Percentiles rank a stretch among this genome's conserved stretches.
Conservation (phyloP, 805 yeast genomes). For the Zygotorulaspora florentina region DNA sequence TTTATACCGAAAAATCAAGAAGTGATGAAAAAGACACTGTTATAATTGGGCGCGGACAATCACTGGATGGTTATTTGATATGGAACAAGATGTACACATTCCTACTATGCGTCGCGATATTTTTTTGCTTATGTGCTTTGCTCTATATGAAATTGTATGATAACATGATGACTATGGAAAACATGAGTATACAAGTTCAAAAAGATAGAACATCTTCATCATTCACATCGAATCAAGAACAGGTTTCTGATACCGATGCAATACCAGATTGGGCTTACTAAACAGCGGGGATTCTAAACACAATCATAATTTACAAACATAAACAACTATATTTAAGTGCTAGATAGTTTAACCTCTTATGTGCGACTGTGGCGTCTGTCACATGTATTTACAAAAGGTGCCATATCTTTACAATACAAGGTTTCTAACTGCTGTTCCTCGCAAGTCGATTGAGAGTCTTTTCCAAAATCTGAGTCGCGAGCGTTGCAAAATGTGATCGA, state of each 20-base stretch:
- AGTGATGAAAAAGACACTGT: conserved; percentile 1
- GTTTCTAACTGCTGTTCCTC: too few relatives aligned
- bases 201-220: conserved; percentile 5
- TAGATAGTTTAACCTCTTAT: too few relatives aligned
- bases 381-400: too few relatives aligned
- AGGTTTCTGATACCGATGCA: conserved; percentile 5
- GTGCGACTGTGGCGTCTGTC: too few relatives aligned
- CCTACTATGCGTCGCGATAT: conserved; percentile 9
- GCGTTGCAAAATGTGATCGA: too few relatives aligned
- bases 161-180: background rate
- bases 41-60: conserved; percentile 8
- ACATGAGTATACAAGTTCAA: conserved; percentile 1
- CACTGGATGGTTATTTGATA: conserved; percentile 4
- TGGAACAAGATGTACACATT: conserved; percentile 11
- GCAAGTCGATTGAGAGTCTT: too few relatives aligned
- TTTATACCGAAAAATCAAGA: background rate
- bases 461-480: too few relatives aligned
- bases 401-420: too few relatives aligned
- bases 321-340: too few relatives aligned
- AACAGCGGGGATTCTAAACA: background rate
- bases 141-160: conserved; percentile 11
- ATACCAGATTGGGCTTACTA: conserved; percentile 19
- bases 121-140: conserved; percentile 12
- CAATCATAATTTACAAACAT: too few relatives aligned
- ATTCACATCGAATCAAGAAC: conserved; percentile 4